Conservation (phyloP, 1,284 basidiomycete species). For the Leccinum solheimii region DNA sequence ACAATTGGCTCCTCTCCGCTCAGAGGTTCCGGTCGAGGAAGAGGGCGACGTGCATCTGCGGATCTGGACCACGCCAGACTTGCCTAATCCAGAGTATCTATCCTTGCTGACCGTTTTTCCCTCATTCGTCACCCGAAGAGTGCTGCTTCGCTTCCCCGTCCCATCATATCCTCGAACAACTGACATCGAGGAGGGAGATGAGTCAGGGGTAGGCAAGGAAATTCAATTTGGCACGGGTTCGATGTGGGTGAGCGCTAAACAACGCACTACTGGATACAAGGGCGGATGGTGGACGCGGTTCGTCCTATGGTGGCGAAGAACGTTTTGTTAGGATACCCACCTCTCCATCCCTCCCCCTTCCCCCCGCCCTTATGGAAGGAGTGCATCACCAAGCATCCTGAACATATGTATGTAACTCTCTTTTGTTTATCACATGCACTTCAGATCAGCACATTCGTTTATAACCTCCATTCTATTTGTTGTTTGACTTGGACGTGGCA, state of each 20-base stretch:
- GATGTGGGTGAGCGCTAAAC: constrained; percentile 64
- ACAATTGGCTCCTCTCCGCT: constrained; percentile 32
- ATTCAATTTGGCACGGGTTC: constrained; percentile 70
- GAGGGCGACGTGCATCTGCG: constrained; percentile 57
- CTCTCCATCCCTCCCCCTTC: neutral
- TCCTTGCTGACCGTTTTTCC: constrained; percentile 67
- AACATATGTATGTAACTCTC: constrained; percentile 37
- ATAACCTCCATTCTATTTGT: constrained; percentile 17
- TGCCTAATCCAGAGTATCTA: constrained; percentile 64
- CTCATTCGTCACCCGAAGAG: constrained; percentile 60
- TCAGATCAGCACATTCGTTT: constrained; percentile 25
- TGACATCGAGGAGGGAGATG: constrained; percentile 68
- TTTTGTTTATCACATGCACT: constrained; percentile 32
- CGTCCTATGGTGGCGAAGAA: constrained; percentile 65
- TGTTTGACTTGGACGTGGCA: constrained; percentile 28
- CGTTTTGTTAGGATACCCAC: constrained; percentile 56
- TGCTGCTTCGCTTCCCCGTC: constrained; percentile 63
- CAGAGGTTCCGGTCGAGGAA: constrained; percentile 45
- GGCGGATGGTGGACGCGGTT: constrained; percentile 76
- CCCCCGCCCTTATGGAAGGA: constrained; percentile 1
- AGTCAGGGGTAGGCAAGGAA: constrained; percentile 48
- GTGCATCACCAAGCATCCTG: constrained; percentile 23
- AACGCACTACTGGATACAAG: constrained; percentile 60
- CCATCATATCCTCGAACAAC: constrained; percentile 33
- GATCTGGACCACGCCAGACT: constrained; percentile 69